These are phyloP conservation scores for Balakata baccata DNA, from an alignment of 345 rosid species.

Conservation along the genomic window DNA sequence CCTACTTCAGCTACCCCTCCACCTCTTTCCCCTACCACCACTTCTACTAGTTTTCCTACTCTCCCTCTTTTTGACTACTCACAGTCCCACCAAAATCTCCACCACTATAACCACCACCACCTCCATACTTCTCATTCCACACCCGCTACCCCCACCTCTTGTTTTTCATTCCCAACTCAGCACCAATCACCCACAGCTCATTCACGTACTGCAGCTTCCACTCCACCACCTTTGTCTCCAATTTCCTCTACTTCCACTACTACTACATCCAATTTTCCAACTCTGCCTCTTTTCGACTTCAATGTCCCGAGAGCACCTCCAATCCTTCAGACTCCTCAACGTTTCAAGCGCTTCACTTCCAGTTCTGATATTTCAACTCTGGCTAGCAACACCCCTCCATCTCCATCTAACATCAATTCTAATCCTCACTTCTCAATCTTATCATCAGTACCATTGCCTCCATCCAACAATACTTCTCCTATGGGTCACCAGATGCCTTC, in stretches of 20 bases:
- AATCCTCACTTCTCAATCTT: constrained; percentile 25
- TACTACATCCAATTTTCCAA: constrained; percentile 30
- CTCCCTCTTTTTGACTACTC: constrained; percentile 6
- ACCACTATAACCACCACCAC: constrained; percentile 15
- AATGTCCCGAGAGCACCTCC: constrained; percentile 46
- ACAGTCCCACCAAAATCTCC: constrained; percentile 4
- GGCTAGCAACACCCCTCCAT: too few relatives aligned
- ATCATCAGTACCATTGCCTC: constrained; percentile 27
- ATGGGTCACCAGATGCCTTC: constrained; percentile 9
- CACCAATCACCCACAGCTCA: neutral
- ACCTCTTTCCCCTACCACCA: neutral
- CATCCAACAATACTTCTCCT: constrained; percentile 3
- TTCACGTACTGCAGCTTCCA: neutral
- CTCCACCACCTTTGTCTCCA: constrained; percentile 7
- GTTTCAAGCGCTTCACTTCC: constrained; percentile 35
- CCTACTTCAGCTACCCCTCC: constrained; percentile 1
- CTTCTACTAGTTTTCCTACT: constrained; percentile 14
- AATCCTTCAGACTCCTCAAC: constrained; percentile 40
- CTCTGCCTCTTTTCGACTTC: constrained; percentile 50
- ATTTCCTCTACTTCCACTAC: constrained; percentile 28
- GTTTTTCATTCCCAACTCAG: constrained; percentile 40
- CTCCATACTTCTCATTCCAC: constrained; percentile 12
- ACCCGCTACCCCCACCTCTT: constrained; percentile 36
- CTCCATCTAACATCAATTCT: too few relatives aligned
- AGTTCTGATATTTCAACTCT: neutral